phyloP scores from a whole-genome alignment of 805 yeast genomes.

The Cephaloascus albidus region DNA sequence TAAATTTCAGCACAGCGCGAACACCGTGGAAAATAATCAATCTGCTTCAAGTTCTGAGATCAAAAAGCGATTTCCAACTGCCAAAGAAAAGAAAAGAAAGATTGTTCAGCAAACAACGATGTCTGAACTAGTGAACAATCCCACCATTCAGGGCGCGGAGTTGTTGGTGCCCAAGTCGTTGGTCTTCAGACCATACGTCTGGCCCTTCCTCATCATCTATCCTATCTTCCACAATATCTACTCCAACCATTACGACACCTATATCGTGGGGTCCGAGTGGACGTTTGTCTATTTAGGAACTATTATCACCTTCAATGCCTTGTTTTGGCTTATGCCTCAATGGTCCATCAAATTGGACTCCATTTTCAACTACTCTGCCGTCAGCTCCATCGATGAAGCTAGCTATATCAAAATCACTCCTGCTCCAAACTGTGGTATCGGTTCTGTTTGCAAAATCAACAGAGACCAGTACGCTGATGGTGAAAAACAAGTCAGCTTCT shows the following conservation, averaged over 20 bases:
- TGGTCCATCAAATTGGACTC: slow-evolving; percentile 77
- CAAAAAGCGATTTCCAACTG: neutral
- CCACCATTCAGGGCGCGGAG: slow-evolving; percentile 63
- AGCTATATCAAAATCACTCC: slow-evolving; percentile 69
- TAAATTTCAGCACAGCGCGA: neutral
- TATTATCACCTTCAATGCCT: slow-evolving; percentile 59
- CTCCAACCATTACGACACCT: slow-evolving; percentile 59
- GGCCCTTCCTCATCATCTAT: slow-evolving; percentile 74
- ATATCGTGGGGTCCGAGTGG: slow-evolving; percentile 91
- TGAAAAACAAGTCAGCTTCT: slow-evolving; percentile 58
- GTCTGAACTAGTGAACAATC: slow-evolving; percentile 52
- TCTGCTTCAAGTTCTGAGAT: neutral
- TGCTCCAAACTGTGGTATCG: slow-evolving; percentile 76
- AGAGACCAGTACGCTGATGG: slow-evolving; percentile 47
- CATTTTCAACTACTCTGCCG: slow-evolving; percentile 56
- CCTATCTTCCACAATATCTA: slow-evolving; percentile 67
- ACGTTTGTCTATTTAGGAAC: slow-evolving; percentile 81
- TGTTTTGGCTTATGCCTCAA: slow-evolving; percentile 84
- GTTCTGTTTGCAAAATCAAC: slow-evolving; percentile 63
- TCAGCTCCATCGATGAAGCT: slow-evolving; percentile 50
- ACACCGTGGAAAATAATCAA: neutral
- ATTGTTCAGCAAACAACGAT: slow-evolving; percentile 7
- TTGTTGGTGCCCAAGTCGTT: slow-evolving; percentile 62
- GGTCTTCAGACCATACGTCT: slow-evolving; percentile 61
- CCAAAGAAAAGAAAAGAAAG: neutral